Base-by-base conservation (phyloP, 2,329 filamentous ascomycete species). In the Exophiala calicioides region DNA sequence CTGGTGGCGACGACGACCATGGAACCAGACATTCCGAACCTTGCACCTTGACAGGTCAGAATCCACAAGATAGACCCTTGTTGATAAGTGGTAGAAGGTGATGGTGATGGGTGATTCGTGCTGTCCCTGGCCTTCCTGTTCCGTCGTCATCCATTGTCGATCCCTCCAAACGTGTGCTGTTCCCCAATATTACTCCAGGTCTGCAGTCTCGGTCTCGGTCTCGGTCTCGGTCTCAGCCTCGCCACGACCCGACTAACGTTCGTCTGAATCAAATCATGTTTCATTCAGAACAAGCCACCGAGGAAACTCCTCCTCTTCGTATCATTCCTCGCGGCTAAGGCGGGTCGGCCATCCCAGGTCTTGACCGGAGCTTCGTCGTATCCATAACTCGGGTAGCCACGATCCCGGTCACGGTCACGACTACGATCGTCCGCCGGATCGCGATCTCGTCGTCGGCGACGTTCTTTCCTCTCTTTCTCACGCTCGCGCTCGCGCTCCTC, bases 301-400 rank as follows among this genome's bases (percentile, higher is more conserved):
- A 59, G 36, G 36, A 59, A 57, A 27, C 57, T 59, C 27, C 24
- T 53, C 16, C 57, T 48, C 50, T 58, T 58, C 33, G 47, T 59
- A 20, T 60, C 56, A 19, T 47, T 51, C 16, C 54, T 41, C 9
- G 39, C 35, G n/a, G 33, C 52, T 12, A 54, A 39, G 6, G 56
- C 42, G 8, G 55, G 51, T 43, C 57, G 44, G 3, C 57, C 44
- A 51, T 53, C 56, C 55, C 47, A 57, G 12, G 50, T 47, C 41
- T 51, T 58, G 20, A 57, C 49, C 18, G 60, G 61, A 4, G 34
- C 54, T 18, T 60, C 57, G 21, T 59, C 55, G 38, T 50, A 54
- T 16, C 57, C 56, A 27, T 55, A 53, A n/a, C 52, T 53, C n/a
- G 34, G 35, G 27, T 47, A 44, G 39, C 46, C 46, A 26, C 46